Evolutionary conservation across 345 rosid genomes (phyloP).

Genomic region (Eucalyptus polybractea): DNA sequence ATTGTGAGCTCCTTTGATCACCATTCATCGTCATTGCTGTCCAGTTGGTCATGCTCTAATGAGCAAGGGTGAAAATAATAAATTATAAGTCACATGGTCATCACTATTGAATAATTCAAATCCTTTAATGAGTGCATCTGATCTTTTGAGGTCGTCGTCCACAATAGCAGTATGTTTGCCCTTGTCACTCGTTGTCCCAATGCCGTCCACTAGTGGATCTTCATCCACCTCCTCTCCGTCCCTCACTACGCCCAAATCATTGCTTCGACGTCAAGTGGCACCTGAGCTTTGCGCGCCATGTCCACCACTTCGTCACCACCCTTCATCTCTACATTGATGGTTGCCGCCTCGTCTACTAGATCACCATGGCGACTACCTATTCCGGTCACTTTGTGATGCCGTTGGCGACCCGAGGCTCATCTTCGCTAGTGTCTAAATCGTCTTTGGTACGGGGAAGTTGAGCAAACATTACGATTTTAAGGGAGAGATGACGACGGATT

Average conservation of each 20-base stretch:
- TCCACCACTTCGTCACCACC: not conserved
- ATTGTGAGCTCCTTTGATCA: not conserved
- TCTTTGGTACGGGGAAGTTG: not conserved
- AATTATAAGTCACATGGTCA: not conserved
- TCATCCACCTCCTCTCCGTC: not conserved
- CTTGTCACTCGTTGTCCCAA: not conserved
- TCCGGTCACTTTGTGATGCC: not conserved
- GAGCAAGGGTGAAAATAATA: not conserved
- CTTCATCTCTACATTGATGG: not conserved
- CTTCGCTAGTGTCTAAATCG: not conserved
- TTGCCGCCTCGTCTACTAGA: not conserved
- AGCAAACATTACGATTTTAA: not conserved
- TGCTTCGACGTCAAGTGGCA: not conserved
- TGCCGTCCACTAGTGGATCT: not conserved
- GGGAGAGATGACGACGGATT: not conserved
- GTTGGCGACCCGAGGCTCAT: not conserved
- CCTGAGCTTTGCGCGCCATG: not conserved
- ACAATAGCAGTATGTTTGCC: not conserved
- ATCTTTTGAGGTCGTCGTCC: not conserved
- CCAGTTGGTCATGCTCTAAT: fast-evolving
- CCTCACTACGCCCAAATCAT: not conserved
- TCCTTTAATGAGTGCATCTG: not conserved
- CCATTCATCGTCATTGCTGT: fast-evolving
- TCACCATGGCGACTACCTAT: not conserved
- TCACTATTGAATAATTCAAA: not conserved